Percentiles rank a stretch among this genome's conserved stretches.
Evolutionary conservation across 768 basidiomycete genomes (phyloP).

Genomic region (Mrakia hoshinonis): DNA sequence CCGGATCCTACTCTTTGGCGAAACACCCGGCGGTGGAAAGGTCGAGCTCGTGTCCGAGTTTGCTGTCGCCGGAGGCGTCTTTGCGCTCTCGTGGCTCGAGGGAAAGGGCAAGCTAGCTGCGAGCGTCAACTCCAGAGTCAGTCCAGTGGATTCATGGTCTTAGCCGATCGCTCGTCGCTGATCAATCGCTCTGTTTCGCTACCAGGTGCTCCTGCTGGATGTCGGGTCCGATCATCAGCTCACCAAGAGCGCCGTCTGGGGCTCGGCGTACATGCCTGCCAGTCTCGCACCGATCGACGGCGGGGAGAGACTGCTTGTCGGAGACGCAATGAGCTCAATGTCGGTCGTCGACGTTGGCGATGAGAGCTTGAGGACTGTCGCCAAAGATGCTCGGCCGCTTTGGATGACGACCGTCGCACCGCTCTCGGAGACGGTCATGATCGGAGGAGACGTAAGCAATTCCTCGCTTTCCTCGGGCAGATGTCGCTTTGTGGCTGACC

Average conservation of each 20-base stretch:
- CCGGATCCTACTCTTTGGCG: constrained; percentile 50
- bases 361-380: constrained; percentile 5
- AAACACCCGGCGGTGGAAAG: constrained; percentile 35
- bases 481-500: constrained; percentile 21
- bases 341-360: constrained; percentile 50
- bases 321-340: constrained; percentile 72
- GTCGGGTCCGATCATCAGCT: not conserved
- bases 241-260: constrained; percentile 47
- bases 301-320: constrained; percentile 50
- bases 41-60: constrained; percentile 44
- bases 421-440: constrained; percentile 49
- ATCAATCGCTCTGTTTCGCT: too few relatives aligned
- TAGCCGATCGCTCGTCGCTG: not conserved
- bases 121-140: constrained; percentile 67
- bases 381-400: constrained; percentile 44
- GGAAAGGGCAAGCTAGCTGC: constrained; percentile 50
- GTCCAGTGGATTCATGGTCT: constrained; percentile 34
- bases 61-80: constrained; percentile 59
- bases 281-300: constrained; percentile 54
- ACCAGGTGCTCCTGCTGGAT: constrained; percentile 11
- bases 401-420: constrained; percentile 64
- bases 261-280: constrained; percentile 71
- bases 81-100: constrained; percentile 49
- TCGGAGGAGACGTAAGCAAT: constrained; percentile 74
- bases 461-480: not conserved